A percentile compares a stretch with the other conserved stretches of the same genome.
Conservation (phyloP, 306 rosid species). For the Macrotyloma uniflorum region DNA sequence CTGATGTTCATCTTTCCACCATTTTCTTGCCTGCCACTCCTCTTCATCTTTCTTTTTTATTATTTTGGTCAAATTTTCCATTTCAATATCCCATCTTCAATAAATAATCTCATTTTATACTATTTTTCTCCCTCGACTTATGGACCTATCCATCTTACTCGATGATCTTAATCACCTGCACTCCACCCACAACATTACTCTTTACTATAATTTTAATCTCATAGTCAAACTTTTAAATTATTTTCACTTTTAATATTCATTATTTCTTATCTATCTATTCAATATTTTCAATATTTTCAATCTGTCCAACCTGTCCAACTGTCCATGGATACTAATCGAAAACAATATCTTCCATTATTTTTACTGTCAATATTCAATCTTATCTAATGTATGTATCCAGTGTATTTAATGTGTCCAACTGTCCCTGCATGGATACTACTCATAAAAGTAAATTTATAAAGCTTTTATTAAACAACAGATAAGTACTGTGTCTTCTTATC, state of each 20-base stretch:
- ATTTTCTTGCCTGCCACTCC: constrained; percentile 33
- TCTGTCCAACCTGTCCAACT: background rate
- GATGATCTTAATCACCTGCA: background rate
- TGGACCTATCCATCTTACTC: background rate
- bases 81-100: background rate
- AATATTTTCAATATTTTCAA: background rate
- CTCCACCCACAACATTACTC: background rate
- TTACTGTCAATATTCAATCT: too few relatives aligned
- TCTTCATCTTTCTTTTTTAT: background rate
- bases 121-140: background rate
- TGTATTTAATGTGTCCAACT: background rate
- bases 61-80: constrained; percentile 14
- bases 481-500: too few relatives aligned
- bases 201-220: background rate
- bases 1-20: constrained; percentile 1
- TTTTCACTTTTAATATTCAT: background rate
- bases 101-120: background rate
- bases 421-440: too few relatives aligned
- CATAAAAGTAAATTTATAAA: too few relatives aligned
- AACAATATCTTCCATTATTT: too few relatives aligned
- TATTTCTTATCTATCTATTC: background rate
- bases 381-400: background rate
- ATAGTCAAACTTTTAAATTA: background rate
- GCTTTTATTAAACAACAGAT: too few relatives aligned
- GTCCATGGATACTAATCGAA: background rate